phyloP scores from a whole-genome alignment of 2,329 filamentous ascomycete genomes.

The Ascochyta koolunga region DNA sequence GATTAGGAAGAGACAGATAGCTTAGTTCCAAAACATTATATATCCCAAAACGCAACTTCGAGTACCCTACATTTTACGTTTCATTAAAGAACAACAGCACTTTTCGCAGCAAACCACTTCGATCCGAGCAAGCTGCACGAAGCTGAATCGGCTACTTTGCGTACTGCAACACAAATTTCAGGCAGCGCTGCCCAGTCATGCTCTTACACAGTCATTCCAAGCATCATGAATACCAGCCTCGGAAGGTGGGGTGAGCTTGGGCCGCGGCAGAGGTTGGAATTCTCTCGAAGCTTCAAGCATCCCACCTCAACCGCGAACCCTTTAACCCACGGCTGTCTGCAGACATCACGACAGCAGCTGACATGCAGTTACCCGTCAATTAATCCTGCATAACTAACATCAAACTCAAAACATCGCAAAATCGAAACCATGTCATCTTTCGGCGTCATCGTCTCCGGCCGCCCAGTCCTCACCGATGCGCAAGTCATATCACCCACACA shows the following conservation, averaged over 20 bases:
- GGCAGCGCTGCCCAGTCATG: neutral
- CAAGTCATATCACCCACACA: conserved; percentile 63
- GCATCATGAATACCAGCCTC: neutral
- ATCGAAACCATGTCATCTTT: conserved; percentile 56
- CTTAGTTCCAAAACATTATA: neutral
- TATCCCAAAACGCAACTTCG: neutral
- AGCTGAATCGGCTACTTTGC: neutral
- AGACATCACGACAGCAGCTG: neutral
- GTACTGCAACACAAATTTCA: neutral
- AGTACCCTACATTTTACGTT: neutral
- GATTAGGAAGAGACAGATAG: conserved; percentile 44
- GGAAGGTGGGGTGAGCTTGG: conserved; percentile 17
- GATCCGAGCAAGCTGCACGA: neutral
- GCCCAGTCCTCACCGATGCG: conserved; percentile 65
- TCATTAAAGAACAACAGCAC: neutral
- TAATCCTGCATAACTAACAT: neutral
- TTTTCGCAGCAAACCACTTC: neutral
- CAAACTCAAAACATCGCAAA: too few relatives aligned
- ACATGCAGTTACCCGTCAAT: neutral
- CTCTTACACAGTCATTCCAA: neutral
- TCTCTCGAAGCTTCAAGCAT: conserved; percentile 17
- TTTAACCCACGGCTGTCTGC: neutral
- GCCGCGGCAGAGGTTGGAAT: conserved; percentile 6
- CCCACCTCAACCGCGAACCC: neutral
- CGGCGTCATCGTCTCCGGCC: conserved; percentile 65